Percentiles rank a stretch among this genome's conserved stretches.
Evolutionary conservation across 2,329 filamentous ascomycete genomes (phyloP).

Genomic region (Emericellopsis cladophorae): DNA sequence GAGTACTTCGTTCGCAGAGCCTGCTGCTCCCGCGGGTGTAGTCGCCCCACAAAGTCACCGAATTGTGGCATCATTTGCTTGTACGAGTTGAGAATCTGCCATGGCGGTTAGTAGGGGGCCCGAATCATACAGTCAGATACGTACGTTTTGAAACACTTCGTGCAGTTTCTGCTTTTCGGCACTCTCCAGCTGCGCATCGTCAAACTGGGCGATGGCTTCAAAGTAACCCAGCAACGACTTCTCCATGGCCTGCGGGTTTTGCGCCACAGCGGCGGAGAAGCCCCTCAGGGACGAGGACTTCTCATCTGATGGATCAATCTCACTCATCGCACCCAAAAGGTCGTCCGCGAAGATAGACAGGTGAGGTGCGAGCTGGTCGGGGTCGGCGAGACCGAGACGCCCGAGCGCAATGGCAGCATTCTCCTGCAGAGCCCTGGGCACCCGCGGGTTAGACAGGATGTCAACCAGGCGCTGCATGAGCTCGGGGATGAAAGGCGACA

Average conservation of each 20-base stretch:
- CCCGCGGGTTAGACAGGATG: conserved; percentile 74
- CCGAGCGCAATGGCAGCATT: conserved; percentile 92
- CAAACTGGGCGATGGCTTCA: conserved; percentile 67
- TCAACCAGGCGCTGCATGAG: conserved; percentile 66
- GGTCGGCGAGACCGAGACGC: conserved; percentile 68
- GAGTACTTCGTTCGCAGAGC: conserved; percentile 34
- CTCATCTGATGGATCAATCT: conserved; percentile 80
- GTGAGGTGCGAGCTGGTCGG: conserved; percentile 64
- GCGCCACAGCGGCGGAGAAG: conserved; percentile 71
- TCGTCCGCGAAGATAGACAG: conserved; percentile 69
- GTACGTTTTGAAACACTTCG: conserved; percentile 64
- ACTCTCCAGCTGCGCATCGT: conserved; percentile 46
- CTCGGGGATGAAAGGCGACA: conserved; percentile 65
- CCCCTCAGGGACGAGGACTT: conserved; percentile 90
- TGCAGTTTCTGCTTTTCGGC: conserved; percentile 54
- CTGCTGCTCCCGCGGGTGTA: conserved; percentile 36
- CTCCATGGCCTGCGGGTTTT: conserved; percentile 89
- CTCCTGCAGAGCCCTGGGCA: conserved; percentile 78
- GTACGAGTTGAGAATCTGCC: conserved; percentile 39
- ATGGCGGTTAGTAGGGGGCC: conserved; percentile 3
- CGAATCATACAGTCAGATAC: conserved; percentile 12
- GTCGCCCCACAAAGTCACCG: conserved; percentile 36
- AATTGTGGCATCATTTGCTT: conserved; percentile 48
- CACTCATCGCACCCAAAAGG: conserved; percentile 71
- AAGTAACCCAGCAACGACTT: conserved; percentile 74